Base-by-base conservation (phyloP, 169 alveolate genomes). In the Eimeria tenella region DNA sequence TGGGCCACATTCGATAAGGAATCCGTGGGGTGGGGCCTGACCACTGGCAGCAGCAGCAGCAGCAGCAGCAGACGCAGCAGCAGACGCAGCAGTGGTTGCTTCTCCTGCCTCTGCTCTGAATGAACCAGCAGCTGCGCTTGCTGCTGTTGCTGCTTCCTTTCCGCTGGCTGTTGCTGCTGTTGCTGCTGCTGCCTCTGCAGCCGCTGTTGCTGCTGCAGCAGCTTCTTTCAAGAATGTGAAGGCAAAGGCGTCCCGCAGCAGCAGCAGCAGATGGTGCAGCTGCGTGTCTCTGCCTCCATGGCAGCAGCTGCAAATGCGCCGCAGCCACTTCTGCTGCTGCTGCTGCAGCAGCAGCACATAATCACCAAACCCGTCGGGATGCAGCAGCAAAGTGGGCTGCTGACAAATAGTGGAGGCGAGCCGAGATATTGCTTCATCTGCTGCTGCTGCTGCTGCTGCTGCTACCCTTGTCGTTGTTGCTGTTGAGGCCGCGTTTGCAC, bases 1-100 rank as follows among this genome's bases (percentile, higher is more conserved):
- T 79, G 88, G 88, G 5, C 88, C 88, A 50, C 88, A 79, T 79
- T 79, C 88, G 15, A 79, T n/a, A 21, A 79, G 88, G 52, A 79
- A 79, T 17, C 88, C 88, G 70, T 79, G 88, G 6, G 88, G 88
- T 8, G 88, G 88, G n/a, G 88, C 71, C 8, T 55, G 65, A 1
- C 70, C 70, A 50, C 15, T n/a, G 19, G 65, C 11, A 21, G 65
- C 71, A 79, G 88, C 88, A 79, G 88, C 70, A 19, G 71, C 70
- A 4, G 88, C 88, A 15, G 88, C 88, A n/a, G 88, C 88, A 10
- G 71, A 49, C 9, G 77, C 31, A 17, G 77, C n/a, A 8, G 77
- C 77, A 13, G 9, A 15, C n/a, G 77, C 49, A 68, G 11, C 77
- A n/a, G 11, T 3, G 11, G 53, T 50, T 50, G 88, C 70, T 55